phyloP scores from a whole-genome alignment of 1,284 basidiomycete genomes.

The Filobasidium uniguttulatum region DNA sequence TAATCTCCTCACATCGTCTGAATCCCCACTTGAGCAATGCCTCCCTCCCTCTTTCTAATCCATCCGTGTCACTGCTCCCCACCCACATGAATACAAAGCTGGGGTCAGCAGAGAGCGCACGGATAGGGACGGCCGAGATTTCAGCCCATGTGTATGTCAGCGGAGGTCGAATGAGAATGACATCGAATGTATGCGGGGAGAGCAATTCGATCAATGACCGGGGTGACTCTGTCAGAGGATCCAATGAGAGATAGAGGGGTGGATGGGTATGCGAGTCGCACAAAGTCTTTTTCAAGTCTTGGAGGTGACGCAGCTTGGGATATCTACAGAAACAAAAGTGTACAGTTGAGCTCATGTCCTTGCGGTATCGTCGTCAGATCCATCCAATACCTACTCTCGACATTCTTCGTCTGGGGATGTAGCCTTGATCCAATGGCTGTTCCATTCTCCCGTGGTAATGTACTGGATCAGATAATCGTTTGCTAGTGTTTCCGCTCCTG shows the following conservation, averaged over 20 bases:
- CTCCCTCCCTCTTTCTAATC: slow-evolving; percentile 82
- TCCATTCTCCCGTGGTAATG: slow-evolving; percentile 76
- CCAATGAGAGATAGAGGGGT: slow-evolving; percentile 25
- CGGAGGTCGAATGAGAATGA: slow-evolving; percentile 82
- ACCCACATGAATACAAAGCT: slow-evolving; percentile 96
- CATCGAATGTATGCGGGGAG: slow-evolving; percentile 55
- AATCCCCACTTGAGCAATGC: slow-evolving; percentile 90
- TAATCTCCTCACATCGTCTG: slow-evolving; percentile 86
- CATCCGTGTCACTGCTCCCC: slow-evolving; percentile 76
- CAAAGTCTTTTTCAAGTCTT: slow-evolving; percentile 54
- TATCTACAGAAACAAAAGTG: slow-evolving; percentile 47
- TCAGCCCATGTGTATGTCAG: slow-evolving; percentile 64
- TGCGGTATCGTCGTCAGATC: not conserved
- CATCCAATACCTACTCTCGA: slow-evolving; percentile 58
- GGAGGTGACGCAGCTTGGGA: slow-evolving; percentile 71
- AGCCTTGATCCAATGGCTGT: slow-evolving; percentile 78
- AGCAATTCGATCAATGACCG: slow-evolving; percentile 11
- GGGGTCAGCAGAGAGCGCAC: slow-evolving; percentile 73
- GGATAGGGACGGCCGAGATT: slow-evolving; percentile 66
- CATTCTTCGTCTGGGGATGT: slow-evolving; percentile 74
- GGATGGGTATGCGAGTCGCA: slow-evolving; percentile 26
- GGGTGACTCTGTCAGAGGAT: slow-evolving; percentile 7
- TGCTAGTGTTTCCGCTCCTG: slow-evolving; percentile 69
- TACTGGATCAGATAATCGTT: slow-evolving; percentile 90
- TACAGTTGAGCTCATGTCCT: not conserved